These are phyloP conservation scores for Castanospermum australe DNA, from an alignment of 306 rosid genomes.

Conservation along the genomic window DNA sequence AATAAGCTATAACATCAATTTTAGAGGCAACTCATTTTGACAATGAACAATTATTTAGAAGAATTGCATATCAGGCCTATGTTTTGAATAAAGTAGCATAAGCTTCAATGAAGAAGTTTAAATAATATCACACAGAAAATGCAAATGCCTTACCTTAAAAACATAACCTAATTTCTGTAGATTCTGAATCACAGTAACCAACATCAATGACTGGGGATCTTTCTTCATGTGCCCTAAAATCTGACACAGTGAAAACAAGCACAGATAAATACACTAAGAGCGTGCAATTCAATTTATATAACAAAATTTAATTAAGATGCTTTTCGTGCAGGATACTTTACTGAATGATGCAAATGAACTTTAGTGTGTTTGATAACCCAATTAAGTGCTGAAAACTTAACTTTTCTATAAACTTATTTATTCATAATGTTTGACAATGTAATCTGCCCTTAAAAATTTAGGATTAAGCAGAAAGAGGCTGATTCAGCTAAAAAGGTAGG, in stretches of 20 bases:
- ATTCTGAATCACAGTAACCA: conserved; percentile 72
- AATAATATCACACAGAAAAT: conserved; percentile 23
- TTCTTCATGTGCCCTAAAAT: conserved; percentile 71
- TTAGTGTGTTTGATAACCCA: neutral
- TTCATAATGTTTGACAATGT: neutral
- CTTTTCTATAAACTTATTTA: neutral
- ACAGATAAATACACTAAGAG: conserved; percentile 14
- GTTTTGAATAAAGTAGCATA: neutral
- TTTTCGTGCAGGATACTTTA: conserved; percentile 2
- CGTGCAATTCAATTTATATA: neutral
- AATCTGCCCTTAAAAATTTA: neutral
- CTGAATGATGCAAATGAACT: conserved; percentile 17
- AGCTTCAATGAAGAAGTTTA: neutral
- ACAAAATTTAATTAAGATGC: neutral
- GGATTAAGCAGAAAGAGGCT: neutral
- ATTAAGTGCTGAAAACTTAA: conserved; percentile 2
- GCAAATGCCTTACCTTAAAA: conserved; percentile 60
- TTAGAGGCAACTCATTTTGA: conserved; percentile 16
- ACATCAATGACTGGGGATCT: conserved; percentile 74
- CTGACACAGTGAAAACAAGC: conserved; percentile 49
- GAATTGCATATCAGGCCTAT: conserved; percentile 1
- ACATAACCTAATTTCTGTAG: conserved; percentile 81
- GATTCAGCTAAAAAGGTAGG: neutral
- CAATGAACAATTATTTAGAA: conserved; percentile 14
- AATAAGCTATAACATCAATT: conserved; percentile 16